These are phyloP conservation scores for Symmetrospora coprosmae DNA, from an alignment of 768 basidiomycete species.

Conservation along the genomic window DNA sequence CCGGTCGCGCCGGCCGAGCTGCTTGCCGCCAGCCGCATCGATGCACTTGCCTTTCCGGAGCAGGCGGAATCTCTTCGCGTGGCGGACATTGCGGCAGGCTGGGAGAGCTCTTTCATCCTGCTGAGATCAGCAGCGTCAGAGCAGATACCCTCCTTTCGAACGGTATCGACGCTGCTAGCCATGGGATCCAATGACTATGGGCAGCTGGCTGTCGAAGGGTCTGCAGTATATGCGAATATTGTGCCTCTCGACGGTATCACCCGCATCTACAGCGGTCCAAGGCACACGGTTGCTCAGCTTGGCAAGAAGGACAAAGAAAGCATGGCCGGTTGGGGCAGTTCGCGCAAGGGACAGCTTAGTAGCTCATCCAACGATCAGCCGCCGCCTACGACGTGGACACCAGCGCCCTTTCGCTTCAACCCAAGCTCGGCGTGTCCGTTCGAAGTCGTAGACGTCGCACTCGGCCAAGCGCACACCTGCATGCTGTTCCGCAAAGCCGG, in stretches of 20 bases:
- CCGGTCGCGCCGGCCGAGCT: slow-evolving; percentile 19
- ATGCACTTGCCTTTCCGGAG: not conserved
- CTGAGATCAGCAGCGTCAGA: no score
- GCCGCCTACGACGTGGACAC: not conserved
- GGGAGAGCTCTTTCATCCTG: slow-evolving; percentile 20
- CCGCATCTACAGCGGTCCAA: not conserved
- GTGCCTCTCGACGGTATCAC: not conserved
- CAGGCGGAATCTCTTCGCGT: not conserved
- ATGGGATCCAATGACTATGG: slow-evolving; percentile 16
- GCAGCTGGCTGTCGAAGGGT: slow-evolving; percentile 36
- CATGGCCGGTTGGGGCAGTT: slow-evolving; percentile 71
- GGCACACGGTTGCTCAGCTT: not conserved
- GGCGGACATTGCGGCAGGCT: slow-evolving; percentile 9
- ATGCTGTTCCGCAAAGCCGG: no score
- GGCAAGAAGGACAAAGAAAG: not conserved
- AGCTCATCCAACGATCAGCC: not conserved
- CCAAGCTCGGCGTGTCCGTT: not conserved
- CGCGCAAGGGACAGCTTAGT: slow-evolving; percentile 70
- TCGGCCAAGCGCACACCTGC: slow-evolving; percentile 27
- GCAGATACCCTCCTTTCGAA: not conserved
- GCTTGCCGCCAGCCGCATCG: not conserved
- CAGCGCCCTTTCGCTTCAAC: not conserved
- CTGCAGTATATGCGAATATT: slow-evolving; percentile 38
- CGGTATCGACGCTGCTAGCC: not conserved
- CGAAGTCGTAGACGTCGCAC: not conserved